Percentiles rank a stretch among this genome's conserved stretches.
Evolutionary conservation across 164 flowering plant species (phyloP).

Genomic region (grape (Vitis vinifera)): DNA sequence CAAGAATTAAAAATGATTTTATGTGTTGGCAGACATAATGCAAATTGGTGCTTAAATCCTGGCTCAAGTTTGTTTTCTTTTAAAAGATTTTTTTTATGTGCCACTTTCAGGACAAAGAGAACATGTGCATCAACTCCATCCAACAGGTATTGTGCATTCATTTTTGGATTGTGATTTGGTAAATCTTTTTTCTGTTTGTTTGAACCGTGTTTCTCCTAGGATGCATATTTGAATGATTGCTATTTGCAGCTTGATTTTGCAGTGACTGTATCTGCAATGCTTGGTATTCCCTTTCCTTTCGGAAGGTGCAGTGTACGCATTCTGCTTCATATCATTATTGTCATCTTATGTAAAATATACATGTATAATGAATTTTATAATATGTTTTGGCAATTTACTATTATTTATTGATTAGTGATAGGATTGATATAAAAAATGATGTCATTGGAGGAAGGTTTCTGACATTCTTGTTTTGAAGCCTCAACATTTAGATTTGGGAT

Average conservation of each 20-base stretch:
- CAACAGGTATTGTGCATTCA: conserved; percentile 59
- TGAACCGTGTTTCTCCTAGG: background rate
- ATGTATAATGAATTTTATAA: background rate
- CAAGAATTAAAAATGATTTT: background rate
- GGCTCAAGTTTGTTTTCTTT: background rate
- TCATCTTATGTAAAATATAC: background rate
- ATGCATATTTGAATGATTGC: conserved; percentile 1
- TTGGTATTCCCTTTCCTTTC: conserved; percentile 93
- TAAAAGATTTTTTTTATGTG: background rate
- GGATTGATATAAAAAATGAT: no score
- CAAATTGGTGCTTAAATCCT: background rate
- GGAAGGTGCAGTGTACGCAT: conserved; percentile 94
- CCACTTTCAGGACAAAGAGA: conserved; percentile 55
- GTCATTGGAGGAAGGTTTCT: no score
- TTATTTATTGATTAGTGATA: background rate
- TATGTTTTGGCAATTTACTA: background rate
- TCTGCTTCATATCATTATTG: conserved; percentile 6
- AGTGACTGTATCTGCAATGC: conserved; percentile 80
- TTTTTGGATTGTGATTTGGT: conserved; percentile 6
- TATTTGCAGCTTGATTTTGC: conserved; percentile 95
- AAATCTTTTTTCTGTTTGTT: background rate
- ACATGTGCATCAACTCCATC: conserved; percentile 57
- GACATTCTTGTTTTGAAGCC: no score
- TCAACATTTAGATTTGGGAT: no score
- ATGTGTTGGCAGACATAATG: background rate